phyloP scores from a whole-genome alignment of 495 filamentous ascomycete genomes.

The Penicillium odoratum region DNA sequence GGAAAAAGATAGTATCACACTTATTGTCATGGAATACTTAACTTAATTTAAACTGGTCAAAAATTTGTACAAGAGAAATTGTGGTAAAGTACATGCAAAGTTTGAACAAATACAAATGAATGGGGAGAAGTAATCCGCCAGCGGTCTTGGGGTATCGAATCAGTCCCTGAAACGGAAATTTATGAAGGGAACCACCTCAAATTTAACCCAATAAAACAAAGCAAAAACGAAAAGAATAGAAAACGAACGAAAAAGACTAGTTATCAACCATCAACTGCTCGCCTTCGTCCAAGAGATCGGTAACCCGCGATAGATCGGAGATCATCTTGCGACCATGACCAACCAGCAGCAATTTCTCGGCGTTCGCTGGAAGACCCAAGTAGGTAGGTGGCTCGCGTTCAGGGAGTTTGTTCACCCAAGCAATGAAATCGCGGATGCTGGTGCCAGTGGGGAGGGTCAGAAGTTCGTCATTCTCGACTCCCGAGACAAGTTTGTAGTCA shows the following conservation, averaged over 20 bases:
- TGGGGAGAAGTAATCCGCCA: constrained; percentile 19
- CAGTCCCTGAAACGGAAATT: constrained; percentile 7
- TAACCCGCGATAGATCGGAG: constrained; percentile 77
- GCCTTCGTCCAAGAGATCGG: constrained; percentile 85
- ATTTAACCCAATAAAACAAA: constrained; percentile 10
- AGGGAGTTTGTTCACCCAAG: constrained; percentile 88
- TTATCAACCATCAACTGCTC: constrained; percentile 84
- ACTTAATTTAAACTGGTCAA: not conserved
- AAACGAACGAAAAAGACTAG: constrained; percentile 17
- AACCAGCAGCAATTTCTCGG: constrained; percentile 92
- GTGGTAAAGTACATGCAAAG: constrained; percentile 17
- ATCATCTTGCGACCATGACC: constrained; percentile 87
- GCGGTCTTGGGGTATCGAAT: constrained; percentile 22
- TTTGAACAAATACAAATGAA: constrained; percentile 13
- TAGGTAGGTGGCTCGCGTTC: constrained; percentile 97
- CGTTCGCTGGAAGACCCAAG: constrained; percentile 92
- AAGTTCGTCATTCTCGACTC: constrained; percentile 58
- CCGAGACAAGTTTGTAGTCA: constrained; percentile 81
- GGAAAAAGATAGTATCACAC: not conserved
- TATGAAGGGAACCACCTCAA: constrained; percentile 9
- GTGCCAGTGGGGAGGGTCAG: constrained; percentile 78
- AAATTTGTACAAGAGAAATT: constrained; percentile 21
- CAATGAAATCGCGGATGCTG: constrained; percentile 79
- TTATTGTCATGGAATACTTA: not conserved
- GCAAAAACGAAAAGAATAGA: constrained; percentile 8